Evolutionary conservation across 2,329 filamentous ascomycete genomes (phyloP).

Genomic region (Lachnellula arida): DNA sequence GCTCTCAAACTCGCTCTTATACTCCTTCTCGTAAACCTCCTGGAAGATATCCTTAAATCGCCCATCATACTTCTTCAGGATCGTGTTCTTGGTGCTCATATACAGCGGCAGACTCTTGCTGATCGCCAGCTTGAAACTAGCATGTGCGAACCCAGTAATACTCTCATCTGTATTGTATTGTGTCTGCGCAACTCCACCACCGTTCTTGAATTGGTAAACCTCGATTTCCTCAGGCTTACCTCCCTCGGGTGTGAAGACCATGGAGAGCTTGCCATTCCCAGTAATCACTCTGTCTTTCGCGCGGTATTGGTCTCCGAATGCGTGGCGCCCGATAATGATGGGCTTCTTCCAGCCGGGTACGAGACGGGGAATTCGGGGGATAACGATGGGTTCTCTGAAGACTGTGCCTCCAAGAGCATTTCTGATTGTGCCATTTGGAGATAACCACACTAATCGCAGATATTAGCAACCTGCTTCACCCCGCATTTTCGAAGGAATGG

Average conservation of each 20-base stretch:
- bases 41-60: constrained; percentile 99
- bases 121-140: constrained; percentile 92
- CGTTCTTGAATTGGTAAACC: constrained; percentile 83
- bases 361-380: constrained; percentile 84
- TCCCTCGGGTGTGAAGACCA: constrained; percentile 88
- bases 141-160: constrained; percentile 91
- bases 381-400: constrained; percentile 98
- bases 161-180: constrained; percentile 99
- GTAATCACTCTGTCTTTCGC: constrained; percentile 86
- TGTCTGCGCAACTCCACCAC: constrained; percentile 84
- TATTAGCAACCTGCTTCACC: constrained; percentile 9
- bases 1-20: constrained; percentile 83
- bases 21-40: constrained; percentile 84
- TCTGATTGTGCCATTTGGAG: constrained; percentile 86
- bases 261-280: constrained; percentile 81
- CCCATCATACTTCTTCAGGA: constrained; percentile 97
- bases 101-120: constrained; percentile 88
- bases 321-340: constrained; percentile 98
- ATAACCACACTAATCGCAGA: constrained; percentile 76
- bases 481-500: not conserved
- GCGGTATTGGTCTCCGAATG: constrained; percentile 97
- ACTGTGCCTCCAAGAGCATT: constrained; percentile 84
- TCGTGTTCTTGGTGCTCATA: constrained; percentile 99
- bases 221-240: constrained; percentile 80
- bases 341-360: constrained; percentile 98